Percentiles rank a stretch among this genome's conserved stretches.
These are phyloP conservation scores for Metschnikowia lunata DNA, from an alignment of 805 yeast species.

Conservation along the genomic window DNA sequence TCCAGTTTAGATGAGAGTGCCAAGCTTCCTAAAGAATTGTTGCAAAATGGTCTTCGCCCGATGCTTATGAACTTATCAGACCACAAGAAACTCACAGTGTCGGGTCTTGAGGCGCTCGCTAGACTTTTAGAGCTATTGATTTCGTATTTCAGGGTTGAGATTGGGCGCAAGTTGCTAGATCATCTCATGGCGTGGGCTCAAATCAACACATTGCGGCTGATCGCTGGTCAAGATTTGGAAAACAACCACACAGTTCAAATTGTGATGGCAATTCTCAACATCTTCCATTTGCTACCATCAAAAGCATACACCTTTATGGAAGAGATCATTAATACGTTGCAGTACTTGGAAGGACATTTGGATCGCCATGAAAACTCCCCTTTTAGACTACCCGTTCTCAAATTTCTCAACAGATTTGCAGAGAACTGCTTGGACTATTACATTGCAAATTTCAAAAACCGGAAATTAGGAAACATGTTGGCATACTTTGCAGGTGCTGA, in stretches of 20 bases:
- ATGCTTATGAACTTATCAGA: slow-evolving; percentile 94
- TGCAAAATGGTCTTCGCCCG: slow-evolving; percentile 94
- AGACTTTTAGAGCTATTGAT: slow-evolving; percentile 79
- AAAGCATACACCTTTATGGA: slow-evolving; percentile 90
- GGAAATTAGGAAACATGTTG: slow-evolving; percentile 62
- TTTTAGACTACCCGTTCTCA: slow-evolving; percentile 85
- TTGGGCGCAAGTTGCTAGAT: slow-evolving; percentile 87
- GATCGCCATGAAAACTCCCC: slow-evolving; percentile 86
- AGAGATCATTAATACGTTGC: slow-evolving; percentile 71
- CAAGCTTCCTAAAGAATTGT: slow-evolving; percentile 84
- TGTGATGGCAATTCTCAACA: slow-evolving; percentile 83
- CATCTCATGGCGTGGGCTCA: slow-evolving; percentile 96
- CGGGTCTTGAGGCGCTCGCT: slow-evolving; percentile 89
- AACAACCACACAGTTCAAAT: slow-evolving; percentile 80
- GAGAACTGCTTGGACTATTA: slow-evolving; percentile 70
- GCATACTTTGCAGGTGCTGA: slow-evolving; percentile 58
- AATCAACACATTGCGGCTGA: slow-evolving; percentile 66
- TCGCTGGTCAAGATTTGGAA: slow-evolving; percentile 75
- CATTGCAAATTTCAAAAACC: slow-evolving; percentile 56
- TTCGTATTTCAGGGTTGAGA: slow-evolving; percentile 93
- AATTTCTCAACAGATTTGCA: slow-evolving; percentile 79
- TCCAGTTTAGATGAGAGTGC: slow-evolving; percentile 80
- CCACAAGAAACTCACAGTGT: slow-evolving; percentile 81
- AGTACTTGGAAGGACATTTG: slow-evolving; percentile 73
- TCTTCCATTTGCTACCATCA: slow-evolving; percentile 87